Conservation (phyloP, 2,329 filamentous ascomycete species). For the Endothia cerciana region DNA sequence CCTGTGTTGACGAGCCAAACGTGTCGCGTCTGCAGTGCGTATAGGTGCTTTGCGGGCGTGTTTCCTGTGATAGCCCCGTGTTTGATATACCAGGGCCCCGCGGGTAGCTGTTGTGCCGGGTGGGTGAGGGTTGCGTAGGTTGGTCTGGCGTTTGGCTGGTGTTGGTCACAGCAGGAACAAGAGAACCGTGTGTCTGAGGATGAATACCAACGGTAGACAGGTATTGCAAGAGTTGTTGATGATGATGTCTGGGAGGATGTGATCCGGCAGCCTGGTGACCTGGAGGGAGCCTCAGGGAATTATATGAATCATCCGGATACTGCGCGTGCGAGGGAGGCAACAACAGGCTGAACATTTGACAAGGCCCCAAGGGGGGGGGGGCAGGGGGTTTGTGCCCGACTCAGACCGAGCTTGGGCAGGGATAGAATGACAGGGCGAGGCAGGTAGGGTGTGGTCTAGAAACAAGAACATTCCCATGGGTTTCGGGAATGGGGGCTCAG, state of each 20-base stretch:
- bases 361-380: slow-evolving; percentile 19
- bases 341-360: slow-evolving; percentile 17
- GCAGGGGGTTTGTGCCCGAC: slow-evolving; percentile 19
- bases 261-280: slow-evolving; percentile 13
- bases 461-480: slow-evolving; percentile 22
- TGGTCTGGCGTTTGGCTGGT: slow-evolving; percentile 4
- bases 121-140: not conserved
- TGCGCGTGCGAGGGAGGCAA: slow-evolving; percentile 24
- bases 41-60: slow-evolving; percentile 21
- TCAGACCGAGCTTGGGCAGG: slow-evolving; percentile 12
- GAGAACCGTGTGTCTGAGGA: not conserved
- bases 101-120: slow-evolving; percentile 9
- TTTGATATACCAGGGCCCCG: slow-evolving; percentile 5
- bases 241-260: slow-evolving; percentile 11
- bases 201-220: not conserved
- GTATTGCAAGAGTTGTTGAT: not conserved
- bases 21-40: slow-evolving; percentile 18
- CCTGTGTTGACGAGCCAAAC: slow-evolving; percentile 4
- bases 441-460: slow-evolving; percentile 3
- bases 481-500: slow-evolving; percentile 20
- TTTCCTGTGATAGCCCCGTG: slow-evolving; percentile 10
- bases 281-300: slow-evolving; percentile 27
- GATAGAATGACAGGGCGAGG: slow-evolving; percentile 8
- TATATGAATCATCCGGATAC: slow-evolving; percentile 28
- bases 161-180: slow-evolving; percentile 14